Evolutionary conservation across 108 stramenopile genomes (phyloP).

Genomic region (Pseudonitzschia delicatissima): DNA sequence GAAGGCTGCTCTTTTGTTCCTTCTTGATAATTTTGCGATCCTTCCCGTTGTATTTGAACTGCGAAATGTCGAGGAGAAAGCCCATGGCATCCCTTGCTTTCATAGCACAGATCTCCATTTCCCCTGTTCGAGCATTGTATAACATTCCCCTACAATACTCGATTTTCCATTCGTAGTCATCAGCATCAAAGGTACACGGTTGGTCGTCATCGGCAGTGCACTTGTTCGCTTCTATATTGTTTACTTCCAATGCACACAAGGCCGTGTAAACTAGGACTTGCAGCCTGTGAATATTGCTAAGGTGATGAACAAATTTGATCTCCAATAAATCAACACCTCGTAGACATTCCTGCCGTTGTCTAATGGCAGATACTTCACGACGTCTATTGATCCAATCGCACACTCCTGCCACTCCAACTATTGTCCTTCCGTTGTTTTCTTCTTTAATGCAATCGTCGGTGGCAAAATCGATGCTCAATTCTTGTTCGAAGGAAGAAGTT

Average conservation of each 20-base stretch:
- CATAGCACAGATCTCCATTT: slow-evolving; percentile 4
- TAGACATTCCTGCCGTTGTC: background rate
- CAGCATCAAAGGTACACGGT: background rate
- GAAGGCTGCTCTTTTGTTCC: too few species aligned
- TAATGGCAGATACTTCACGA: too few species aligned
- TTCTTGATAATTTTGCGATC: too few species aligned
- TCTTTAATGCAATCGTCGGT: background rate
- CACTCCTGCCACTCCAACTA: slow-evolving; percentile 1
- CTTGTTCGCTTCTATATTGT: background rate
- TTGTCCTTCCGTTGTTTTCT: slow-evolving; percentile 3
- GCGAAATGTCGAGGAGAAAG: slow-evolving; percentile 3
- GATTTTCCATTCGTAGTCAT: background rate
- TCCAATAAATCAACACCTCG: slow-evolving; percentile 2
- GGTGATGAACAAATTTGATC: slow-evolving; percentile 9
- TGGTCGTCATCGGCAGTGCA: background rate
- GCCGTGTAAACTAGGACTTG: slow-evolving; percentile 7
- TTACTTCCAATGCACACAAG: background rate
- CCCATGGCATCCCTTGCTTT: background rate
- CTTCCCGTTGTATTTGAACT: slow-evolving; percentile 10
- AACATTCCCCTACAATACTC: slow-evolving; percentile 1
- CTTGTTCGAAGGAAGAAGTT: background rate
- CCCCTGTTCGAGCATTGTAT: slow-evolving; percentile 11
- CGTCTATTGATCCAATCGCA: slow-evolving; percentile 10
- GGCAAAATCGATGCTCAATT: background rate
- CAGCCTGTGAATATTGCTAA: slow-evolving; percentile 5